phyloP scores from a whole-genome alignment of 345 rosid genomes.

The Eucalyptus lansdowneana region DNA sequence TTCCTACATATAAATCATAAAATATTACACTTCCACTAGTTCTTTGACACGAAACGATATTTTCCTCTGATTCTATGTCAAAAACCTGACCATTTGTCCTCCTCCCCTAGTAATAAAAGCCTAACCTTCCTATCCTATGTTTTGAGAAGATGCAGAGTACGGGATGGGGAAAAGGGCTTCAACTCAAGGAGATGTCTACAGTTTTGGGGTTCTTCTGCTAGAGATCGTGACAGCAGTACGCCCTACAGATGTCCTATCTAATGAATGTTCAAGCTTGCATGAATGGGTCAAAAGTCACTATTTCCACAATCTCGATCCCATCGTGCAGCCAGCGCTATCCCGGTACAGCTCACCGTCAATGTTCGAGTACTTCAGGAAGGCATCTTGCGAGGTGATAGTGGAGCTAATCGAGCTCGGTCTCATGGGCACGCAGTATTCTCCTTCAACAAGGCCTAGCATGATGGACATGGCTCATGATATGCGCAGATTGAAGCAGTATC shows the following conservation, averaged over 20 bases:
- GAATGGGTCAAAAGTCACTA: conserved; percentile 71
- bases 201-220: conserved; percentile 69
- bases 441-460: conserved; percentile 79
- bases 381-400: conserved; percentile 45
- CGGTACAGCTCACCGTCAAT: conserved; percentile 22
- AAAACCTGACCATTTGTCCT: not conserved
- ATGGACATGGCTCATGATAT: conserved; percentile 61
- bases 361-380: conserved; percentile 7
- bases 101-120: not conserved
- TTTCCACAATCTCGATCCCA: conserved; percentile 37
- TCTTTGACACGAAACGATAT: not conserved
- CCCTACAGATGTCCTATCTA: conserved; percentile 46
- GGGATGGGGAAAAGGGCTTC: conserved; percentile 80
- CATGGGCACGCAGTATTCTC: conserved; percentile 57
- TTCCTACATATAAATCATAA: not conserved
- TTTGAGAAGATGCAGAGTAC: conserved; percentile 32
- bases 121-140: not conserved
- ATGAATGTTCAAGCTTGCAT: conserved; percentile 60
- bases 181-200: conserved; percentile 71
- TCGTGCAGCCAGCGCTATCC: conserved; percentile 36
- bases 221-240: conserved; percentile 62
- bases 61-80: not conserved
- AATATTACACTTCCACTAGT: not conserved
- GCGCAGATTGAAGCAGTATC: conserved; percentile 51
- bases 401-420: conserved; percentile 78